A percentile compares a stretch with the other conserved stretches of the same genome.
Evolutionary conservation across 2,329 filamentous ascomycete species (phyloP).

Genomic region (Cephalotrichum gorgonifer): DNA sequence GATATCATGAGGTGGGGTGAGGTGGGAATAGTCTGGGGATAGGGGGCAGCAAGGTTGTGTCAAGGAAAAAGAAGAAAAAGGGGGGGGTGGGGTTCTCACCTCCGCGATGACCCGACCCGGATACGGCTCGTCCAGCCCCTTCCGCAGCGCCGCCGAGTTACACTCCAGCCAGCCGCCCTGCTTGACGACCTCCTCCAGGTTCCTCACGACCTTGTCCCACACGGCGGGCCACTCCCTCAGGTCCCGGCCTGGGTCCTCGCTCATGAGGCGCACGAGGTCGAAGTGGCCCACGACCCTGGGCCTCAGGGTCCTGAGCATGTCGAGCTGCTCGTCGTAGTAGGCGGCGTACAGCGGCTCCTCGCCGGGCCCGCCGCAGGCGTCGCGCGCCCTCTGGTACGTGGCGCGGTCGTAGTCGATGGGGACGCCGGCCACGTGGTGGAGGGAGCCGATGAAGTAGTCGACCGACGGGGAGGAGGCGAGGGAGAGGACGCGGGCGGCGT

Average conservation of each 20-base stretch:
- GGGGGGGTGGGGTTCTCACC: constrained; percentile 27
- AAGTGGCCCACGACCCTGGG: constrained; percentile 88
- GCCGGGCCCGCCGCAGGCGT: constrained; percentile 29
- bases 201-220: constrained; percentile 65
- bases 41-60: no score
- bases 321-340: constrained; percentile 81
- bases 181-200: constrained; percentile 57
- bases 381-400: constrained; percentile 56
- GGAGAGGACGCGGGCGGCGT: constrained; percentile 42
- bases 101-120: constrained; percentile 69
- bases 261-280: constrained; percentile 78
- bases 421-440: constrained; percentile 78
- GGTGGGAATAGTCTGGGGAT: no score
- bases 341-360: constrained; percentile 68
- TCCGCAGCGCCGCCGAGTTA: constrained; percentile 78
- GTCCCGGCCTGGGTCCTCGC: constrained; percentile 54
- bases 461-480: constrained; percentile 53
- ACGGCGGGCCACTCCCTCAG: constrained; percentile 49
- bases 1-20: no score
- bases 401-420: constrained; percentile 79
- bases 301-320: constrained; percentile 61
- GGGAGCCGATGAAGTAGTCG: constrained; percentile 86
- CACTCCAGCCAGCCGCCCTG: constrained; percentile 83
- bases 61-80: constrained; percentile 15
- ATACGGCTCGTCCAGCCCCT: constrained; percentile 87